Base-by-base conservation (phyloP, 352 stramenopile genomes). In the Pythium chondricola region DNA sequence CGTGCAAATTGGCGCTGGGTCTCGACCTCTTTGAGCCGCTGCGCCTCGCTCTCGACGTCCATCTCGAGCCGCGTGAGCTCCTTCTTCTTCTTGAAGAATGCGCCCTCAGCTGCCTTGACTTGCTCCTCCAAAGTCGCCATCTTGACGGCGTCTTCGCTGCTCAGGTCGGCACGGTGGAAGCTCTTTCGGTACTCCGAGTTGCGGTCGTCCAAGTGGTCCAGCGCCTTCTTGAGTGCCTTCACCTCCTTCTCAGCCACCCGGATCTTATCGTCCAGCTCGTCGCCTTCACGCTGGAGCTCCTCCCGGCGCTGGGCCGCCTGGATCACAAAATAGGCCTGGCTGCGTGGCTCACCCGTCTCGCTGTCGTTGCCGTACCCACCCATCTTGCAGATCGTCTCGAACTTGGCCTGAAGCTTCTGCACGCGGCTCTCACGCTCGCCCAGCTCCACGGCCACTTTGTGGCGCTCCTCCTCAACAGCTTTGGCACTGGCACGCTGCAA, bases 261-360 rank as follows among this genome's bases (percentile, higher is more conserved):
- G 54, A 98, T 98, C 51, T 97, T 93, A 50, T 95, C 83, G 52
- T 98, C 93, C 8, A 98, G 77, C 43, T 97, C 83, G 65, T 98
- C 93, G 21, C 93, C 94, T 56, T 98, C 84, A 40, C 89, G 73
- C 59, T 98, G 95, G 9, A 98, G 72, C 64, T 98, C 94, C 57
- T 98, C 94, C 26, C 92, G 83, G 54, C 83, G 84, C 60, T 98
- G 93, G 1, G 94, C 95, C n/a, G 91, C 92, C 50, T 93, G 75
- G 61, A 98, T 98, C 9, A 98, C 76, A 63, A 96, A 97, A 51
- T 97, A 97, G 13, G 93, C 92, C 58, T 98, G 93, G 32, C 83
- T 97, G 29, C 83, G 74, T 47, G 88, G 77, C 55, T 94, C 81
- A 26, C 82, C 83, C 26, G 76, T 71, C 10, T 63, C 67, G 52